phyloP scores from a whole-genome alignment of 306 rosid genomes.

The Castanopsis chinensis region DNA sequence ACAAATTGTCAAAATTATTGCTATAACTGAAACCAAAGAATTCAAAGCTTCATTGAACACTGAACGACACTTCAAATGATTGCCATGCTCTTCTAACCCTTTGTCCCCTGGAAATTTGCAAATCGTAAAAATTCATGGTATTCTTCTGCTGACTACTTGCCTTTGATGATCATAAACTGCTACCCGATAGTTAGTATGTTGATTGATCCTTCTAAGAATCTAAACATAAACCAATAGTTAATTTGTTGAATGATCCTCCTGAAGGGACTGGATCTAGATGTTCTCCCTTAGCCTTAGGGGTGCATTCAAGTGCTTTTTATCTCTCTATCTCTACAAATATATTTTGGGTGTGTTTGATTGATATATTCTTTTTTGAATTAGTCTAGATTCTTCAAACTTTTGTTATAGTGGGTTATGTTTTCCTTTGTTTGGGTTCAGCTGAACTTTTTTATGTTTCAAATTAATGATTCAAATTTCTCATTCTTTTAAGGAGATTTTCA shows the following conservation, averaged over 20 bases:
- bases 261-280: not conserved
- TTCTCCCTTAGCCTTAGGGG: not conserved
- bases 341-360: no score
- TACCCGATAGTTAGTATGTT: not conserved
- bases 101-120: not conserved
- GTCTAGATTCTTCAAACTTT: no score
- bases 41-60: not conserved
- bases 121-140: not conserved
- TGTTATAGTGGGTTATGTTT: no score
- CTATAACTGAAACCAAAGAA: not conserved
- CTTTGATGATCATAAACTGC: not conserved
- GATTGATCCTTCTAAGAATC: not conserved
- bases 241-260: not conserved
- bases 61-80: slow-evolving; percentile 12
- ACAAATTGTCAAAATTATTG: not conserved
- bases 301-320: not conserved
- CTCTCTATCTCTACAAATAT: no score
- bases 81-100: not conserved
- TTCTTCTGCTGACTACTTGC: not conserved
- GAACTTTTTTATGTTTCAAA: no score
- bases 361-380: no score
- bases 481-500: no score
- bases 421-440: no score
- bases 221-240: not conserved
- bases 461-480: no score